Evolutionary conservation across 169 alveolate genomes (phyloP).

Genomic region (Plasmodium coatneyi): DNA sequence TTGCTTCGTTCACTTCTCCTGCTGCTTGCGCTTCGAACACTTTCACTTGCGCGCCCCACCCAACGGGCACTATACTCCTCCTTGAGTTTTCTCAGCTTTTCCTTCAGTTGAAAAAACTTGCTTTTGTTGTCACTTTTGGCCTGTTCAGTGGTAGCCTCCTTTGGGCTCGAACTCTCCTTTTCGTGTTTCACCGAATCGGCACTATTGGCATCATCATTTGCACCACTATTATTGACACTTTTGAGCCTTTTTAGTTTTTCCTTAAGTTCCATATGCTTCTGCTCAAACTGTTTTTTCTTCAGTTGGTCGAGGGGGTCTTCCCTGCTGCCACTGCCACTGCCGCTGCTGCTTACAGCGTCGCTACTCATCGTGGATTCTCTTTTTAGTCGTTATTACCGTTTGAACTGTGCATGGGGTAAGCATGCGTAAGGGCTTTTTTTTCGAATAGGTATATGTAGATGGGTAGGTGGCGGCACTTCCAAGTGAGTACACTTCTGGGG

Average conservation of each 20-base stretch:
- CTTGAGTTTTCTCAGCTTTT: constrained; percentile 12
- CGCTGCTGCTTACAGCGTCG: background rate
- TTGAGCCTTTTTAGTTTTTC: constrained; percentile 47
- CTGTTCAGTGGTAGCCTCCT: background rate
- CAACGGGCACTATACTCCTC: background rate
- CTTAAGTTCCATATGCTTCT: constrained; percentile 49
- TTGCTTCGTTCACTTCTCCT: background rate
- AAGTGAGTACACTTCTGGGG: background rate
- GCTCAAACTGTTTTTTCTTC: constrained; percentile 10
- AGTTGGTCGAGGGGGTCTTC: background rate
- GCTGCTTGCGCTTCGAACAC: background rate
- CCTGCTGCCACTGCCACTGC: background rate
- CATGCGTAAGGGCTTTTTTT: background rate
- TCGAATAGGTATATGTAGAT: background rate
- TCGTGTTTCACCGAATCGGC: background rate
- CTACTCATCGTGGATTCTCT: background rate
- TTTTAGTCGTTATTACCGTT: background rate
- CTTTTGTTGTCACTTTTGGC: constrained; percentile 3
- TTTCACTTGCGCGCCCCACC: background rate
- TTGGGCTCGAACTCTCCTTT: background rate
- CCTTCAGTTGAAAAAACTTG: constrained; percentile 1
- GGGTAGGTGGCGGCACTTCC: background rate
- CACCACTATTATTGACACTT: background rate
- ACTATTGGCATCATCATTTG: background rate
- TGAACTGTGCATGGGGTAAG: background rate